Evolutionary conservation across 352 stramenopile species (phyloP).

Genomic region (Hyaloperonospora arabidopsidis): DNA sequence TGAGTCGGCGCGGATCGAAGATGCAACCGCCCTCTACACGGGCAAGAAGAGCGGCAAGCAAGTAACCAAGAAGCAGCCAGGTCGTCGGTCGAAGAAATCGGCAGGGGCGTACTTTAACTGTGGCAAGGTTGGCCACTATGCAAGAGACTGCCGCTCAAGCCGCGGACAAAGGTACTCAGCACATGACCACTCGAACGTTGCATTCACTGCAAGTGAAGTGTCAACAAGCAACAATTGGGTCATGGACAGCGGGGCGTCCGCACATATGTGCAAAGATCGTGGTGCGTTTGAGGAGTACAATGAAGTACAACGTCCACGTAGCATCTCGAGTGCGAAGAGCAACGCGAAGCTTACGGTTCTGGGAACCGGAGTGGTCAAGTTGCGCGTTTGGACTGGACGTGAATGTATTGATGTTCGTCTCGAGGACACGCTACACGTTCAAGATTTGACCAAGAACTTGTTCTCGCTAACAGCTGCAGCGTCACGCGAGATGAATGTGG

Average conservation of each 20-base stretch:
- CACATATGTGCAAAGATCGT: conserved; percentile 1
- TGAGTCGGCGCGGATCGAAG: too few species aligned
- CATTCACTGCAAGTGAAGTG: too few species aligned
- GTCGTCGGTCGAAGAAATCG: neutral
- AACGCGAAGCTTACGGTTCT: neutral
- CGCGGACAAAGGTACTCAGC: neutral
- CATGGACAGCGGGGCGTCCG: neutral
- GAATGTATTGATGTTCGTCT: neutral
- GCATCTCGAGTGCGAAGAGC: neutral
- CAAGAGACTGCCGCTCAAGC: too few species aligned
- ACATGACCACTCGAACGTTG: neutral
- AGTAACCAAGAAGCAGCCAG: neutral
- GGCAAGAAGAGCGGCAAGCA: neutral
- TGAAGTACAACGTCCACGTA: neutral
- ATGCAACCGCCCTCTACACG: too few species aligned
- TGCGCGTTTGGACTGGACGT: neutral
- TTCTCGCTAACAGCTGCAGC: neutral
- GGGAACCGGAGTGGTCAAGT: neutral
- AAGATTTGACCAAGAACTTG: conserved; percentile 1
- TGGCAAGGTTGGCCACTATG: too few species aligned
- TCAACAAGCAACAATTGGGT: neutral
- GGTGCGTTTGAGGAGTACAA: neutral
- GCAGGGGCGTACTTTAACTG: too few species aligned
- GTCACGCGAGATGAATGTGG: neutral
- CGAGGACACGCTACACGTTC: conserved; percentile 1